Base-by-base conservation (phyloP, 768 basidiomycete genomes). In the Tylopilus intermedius region DNA sequence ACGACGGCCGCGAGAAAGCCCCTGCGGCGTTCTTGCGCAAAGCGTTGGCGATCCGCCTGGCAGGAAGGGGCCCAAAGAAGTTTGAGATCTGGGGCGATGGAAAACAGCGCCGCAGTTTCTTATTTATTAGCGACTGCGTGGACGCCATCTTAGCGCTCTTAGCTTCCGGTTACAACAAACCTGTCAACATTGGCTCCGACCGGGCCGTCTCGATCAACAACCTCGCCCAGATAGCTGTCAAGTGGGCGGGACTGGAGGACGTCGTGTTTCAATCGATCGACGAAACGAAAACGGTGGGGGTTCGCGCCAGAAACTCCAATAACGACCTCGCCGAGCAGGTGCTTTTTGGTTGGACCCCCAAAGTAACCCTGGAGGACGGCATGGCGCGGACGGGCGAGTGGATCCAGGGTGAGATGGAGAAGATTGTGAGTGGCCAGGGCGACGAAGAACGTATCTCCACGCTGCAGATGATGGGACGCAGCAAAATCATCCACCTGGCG, bases 81-180 rank as follows among this genome's bases (percentile, higher is more conserved):
- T 64, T 83, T 32, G 81, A 84, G 60, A 74, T 83, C 30, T 84
- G 81, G 80, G 81, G 82, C 0, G 71, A 76, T 49, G 82, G 81
- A 2, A 55, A 33, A 1, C 82, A 83, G 52, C 69, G 74, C 7
- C 70, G 82, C 1, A 81, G 79, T 51, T 83, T 83, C 58, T 64
- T 82, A 8, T 82, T 69, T 62, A 80, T 82, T 43, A 71, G 72
- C 50, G 80, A 83, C 57, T 76, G 76, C 15, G 76, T 82, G 18
- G 74, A 76, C n/a, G 82, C 70, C 0, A 56, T 83, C 30, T 47
- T 81, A 11, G 66, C 62, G 2, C 72, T 82, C 18, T 59, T 83
- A 14, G 37, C 57, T 1, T 79, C 76, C 1, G 51, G 66, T n/a
- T 69, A 62, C 52, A 43, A 54, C 4, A 56, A 51, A 8, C 72